These are phyloP conservation scores for Geosmithia flava DNA, from an alignment of 2,329 filamentous ascomycete genomes.

Conservation along the genomic window DNA sequence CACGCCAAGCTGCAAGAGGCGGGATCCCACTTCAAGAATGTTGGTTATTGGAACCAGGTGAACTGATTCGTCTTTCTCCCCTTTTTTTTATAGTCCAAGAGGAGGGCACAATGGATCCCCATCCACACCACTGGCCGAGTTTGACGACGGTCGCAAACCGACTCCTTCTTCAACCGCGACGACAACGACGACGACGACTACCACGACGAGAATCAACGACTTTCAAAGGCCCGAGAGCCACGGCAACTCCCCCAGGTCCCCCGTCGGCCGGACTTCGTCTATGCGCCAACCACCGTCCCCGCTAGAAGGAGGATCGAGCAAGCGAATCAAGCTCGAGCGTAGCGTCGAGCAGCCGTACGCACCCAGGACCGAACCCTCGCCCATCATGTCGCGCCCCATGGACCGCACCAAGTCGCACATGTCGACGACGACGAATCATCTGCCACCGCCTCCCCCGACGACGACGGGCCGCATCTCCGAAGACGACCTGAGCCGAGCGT, in stretches of 20 bases:
- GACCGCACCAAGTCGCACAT: conserved; percentile 23
- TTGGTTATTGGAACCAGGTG: not conserved
- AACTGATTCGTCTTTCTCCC: conserved; percentile 1
- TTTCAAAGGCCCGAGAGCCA: conserved; percentile 25
- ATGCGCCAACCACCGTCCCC: conserved; percentile 18
- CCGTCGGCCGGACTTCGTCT: conserved; percentile 23
- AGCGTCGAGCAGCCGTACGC: conserved; percentile 28
- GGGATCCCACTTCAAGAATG: not conserved
- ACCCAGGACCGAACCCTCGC: conserved; percentile 17
- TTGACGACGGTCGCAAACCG: conserved; percentile 29
- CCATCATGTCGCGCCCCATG: conserved; percentile 15
- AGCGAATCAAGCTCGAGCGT: conserved; percentile 35
- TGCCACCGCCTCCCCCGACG: conserved; percentile 23
- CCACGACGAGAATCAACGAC: conserved; percentile 19
- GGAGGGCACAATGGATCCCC: conserved; percentile 47
- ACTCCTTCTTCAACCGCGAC: too few relatives aligned
- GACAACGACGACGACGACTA: too few relatives aligned
- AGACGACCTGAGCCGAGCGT: conserved; percentile 32
- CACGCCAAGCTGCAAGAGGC: conserved; percentile 3
- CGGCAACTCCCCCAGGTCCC: conserved; percentile 35
- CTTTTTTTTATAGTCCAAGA: conserved; percentile 29
- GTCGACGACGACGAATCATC: conserved; percentile 13
- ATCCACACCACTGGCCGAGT: conserved; percentile 36
- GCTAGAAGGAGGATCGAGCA: conserved; percentile 25
- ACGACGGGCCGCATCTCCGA: conserved; percentile 36